phyloP scores from a whole-genome alignment of 257 asterid species.

The Oldenlandia corymbosa region DNA sequence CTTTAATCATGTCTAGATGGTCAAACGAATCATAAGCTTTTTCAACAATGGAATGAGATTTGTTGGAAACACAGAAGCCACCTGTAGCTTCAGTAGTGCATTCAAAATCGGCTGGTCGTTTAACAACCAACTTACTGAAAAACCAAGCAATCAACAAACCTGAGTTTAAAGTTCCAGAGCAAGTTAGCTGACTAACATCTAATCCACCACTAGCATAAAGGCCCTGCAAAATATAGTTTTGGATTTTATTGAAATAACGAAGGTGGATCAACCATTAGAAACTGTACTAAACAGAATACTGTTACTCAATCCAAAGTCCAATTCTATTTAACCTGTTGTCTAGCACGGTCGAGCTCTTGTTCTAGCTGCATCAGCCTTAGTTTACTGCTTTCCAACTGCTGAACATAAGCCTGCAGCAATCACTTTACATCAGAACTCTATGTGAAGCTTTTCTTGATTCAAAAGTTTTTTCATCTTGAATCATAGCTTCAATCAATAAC shows the following conservation, averaged over 20 bases:
- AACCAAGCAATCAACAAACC: constrained; percentile 36
- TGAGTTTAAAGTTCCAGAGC: constrained; percentile 53
- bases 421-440: constrained; percentile 5
- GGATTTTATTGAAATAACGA: constrained; percentile 13
- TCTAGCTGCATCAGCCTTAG: constrained; percentile 73
- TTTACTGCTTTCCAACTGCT: constrained; percentile 81
- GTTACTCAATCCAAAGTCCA: too few relatives aligned
- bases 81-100: not conserved
- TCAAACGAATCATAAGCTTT: not conserved
- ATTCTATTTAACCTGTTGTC: constrained; percentile 51
- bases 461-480: not conserved
- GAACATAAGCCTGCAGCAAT: constrained; percentile 75
- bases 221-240: constrained; percentile 44
- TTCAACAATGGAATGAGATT: not conserved
- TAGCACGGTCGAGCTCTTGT: constrained; percentile 70
- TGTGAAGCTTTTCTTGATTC: not conserved
- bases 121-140: not conserved
- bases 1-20: not conserved
- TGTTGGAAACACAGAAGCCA: not conserved
- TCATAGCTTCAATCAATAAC: not conserved
- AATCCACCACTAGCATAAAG: constrained; percentile 41
- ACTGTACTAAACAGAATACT: too few relatives aligned
- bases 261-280: too few relatives aligned
- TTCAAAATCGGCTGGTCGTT: not conserved
- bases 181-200: constrained; percentile 56